phyloP scores from a whole-genome alignment of 805 yeast species.

The Kuraishia ogatae region DNA sequence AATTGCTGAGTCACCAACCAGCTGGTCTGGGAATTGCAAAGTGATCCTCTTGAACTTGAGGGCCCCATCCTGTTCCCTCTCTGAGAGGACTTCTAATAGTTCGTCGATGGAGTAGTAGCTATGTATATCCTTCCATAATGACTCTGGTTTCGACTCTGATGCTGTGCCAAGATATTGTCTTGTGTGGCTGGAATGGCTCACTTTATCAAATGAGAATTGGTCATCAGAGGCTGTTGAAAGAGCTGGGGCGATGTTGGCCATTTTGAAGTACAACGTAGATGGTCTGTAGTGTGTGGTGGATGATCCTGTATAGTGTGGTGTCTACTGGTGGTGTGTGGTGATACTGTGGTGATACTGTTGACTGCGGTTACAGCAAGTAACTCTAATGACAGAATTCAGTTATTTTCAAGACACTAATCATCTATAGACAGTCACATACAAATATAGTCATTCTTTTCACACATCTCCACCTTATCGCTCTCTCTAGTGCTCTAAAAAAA shows the following conservation, averaged over 20 bases:
- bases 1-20: conserved; percentile 71
- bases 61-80: conserved; percentile 18
- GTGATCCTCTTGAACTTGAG: conserved; percentile 47
- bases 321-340: background rate
- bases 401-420: too few relatives aligned
- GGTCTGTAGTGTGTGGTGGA: too few relatives aligned
- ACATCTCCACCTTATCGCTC: background rate
- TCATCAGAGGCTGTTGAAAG: conserved; percentile 72
- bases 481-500: background rate
- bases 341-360: too few relatives aligned
- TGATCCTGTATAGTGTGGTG: too few relatives aligned
- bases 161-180: conserved; percentile 17
- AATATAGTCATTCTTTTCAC: too few relatives aligned
- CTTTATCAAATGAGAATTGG: conserved; percentile 25
- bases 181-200: conserved; percentile 16
- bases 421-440: too few relatives aligned
- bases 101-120: conserved; percentile 35
- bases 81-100: conserved; percentile 13
- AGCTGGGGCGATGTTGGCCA: conserved; percentile 47
- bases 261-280: background rate
- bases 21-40: conserved; percentile 81
- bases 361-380: too few relatives aligned
- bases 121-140: background rate
- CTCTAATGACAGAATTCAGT: too few relatives aligned
- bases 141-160: conserved; percentile 16